These are phyloP conservation scores for sorghum (Sorghum bicolor) DNA, from an alignment of 176 grass and related monocot species.

Conservation along the genomic window DNA sequence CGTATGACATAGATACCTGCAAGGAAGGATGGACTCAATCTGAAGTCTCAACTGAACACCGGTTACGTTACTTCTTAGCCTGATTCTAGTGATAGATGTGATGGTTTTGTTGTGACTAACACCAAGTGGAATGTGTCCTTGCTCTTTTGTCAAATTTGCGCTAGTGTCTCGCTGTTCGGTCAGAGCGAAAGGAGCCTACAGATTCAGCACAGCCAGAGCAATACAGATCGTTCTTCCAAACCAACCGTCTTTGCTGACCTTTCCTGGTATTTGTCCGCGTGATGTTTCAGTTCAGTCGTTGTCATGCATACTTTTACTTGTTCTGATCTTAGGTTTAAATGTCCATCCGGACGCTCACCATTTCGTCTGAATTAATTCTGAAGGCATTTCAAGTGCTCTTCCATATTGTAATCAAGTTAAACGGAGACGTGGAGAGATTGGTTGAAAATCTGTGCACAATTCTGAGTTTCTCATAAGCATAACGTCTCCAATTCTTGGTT, in stretches of 20 bases:
- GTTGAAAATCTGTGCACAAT: background rate
- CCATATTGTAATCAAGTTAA: background rate
- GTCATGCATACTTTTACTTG: slow-evolving; percentile 19
- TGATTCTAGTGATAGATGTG: background rate
- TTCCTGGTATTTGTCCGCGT: background rate
- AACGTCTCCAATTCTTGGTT: background rate
- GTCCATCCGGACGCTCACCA: background rate
- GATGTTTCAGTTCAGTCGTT: slow-evolving; percentile 18
- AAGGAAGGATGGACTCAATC: background rate
- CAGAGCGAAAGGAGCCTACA: background rate
- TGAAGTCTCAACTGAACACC: background rate
- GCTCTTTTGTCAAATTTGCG: background rate
- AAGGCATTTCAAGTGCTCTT: background rate
- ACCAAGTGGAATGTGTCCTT: background rate
- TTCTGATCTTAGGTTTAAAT: slow-evolving; percentile 4
- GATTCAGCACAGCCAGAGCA: background rate
- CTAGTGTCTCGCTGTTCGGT: background rate
- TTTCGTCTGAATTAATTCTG: background rate
- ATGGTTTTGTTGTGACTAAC: background rate
- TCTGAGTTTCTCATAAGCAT: background rate
- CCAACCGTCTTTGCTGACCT: background rate
- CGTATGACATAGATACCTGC: background rate
- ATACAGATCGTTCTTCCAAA: background rate
- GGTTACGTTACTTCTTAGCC: background rate
- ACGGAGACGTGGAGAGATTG: background rate